Evolutionary conservation across 1,139 yeast genomes (phyloP).

Genomic region (Nadsonia commutata): DNA sequence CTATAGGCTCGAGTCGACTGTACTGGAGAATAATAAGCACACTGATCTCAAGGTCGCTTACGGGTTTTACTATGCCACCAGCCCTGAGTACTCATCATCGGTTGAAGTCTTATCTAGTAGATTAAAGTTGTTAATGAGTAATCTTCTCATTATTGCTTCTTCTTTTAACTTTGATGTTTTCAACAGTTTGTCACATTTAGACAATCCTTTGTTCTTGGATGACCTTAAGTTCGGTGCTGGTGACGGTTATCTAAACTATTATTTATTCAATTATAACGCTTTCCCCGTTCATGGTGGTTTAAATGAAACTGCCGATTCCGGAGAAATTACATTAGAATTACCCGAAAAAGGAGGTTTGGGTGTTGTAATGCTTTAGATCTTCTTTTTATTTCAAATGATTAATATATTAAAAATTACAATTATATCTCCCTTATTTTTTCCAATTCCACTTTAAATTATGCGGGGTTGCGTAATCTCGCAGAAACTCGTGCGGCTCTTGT

Average conservation of each 20-base stretch:
- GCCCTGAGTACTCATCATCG: conserved; percentile 10
- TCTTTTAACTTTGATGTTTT: conserved; percentile 64
- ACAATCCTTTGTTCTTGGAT: conserved; percentile 68
- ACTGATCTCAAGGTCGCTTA: conserved; percentile 74
- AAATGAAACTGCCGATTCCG: conserved; percentile 24
- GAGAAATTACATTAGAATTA: conserved; percentile 35
- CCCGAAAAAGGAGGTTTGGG: conserved; percentile 65
- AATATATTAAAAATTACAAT: background rate
- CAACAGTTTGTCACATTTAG: conserved; percentile 85
- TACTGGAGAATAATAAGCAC: conserved; percentile 45
- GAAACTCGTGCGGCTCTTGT: too few species aligned
- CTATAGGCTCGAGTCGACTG: conserved; percentile 78
- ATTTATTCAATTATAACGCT: conserved; percentile 78
- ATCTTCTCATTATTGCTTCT: conserved; percentile 68
- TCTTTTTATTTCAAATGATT: too few species aligned
- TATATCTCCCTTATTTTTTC: too few species aligned
- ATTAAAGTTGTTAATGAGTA: conserved; percentile 45
- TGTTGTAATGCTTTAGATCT: conserved; percentile 56
- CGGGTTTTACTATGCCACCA: conserved; percentile 74
- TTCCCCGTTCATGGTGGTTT: conserved; percentile 75
- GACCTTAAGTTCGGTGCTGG: conserved; percentile 85
- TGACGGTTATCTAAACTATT: conserved; percentile 82
- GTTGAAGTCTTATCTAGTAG: conserved; percentile 22
- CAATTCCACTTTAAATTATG: too few species aligned
- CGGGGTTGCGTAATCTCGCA: too few species aligned